Percentiles rank a stretch among this genome's conserved stretches.
These are phyloP conservation scores for Rhododendron henanense DNA, from an alignment of 148 eudicot genomes.

Conservation along the genomic window DNA sequence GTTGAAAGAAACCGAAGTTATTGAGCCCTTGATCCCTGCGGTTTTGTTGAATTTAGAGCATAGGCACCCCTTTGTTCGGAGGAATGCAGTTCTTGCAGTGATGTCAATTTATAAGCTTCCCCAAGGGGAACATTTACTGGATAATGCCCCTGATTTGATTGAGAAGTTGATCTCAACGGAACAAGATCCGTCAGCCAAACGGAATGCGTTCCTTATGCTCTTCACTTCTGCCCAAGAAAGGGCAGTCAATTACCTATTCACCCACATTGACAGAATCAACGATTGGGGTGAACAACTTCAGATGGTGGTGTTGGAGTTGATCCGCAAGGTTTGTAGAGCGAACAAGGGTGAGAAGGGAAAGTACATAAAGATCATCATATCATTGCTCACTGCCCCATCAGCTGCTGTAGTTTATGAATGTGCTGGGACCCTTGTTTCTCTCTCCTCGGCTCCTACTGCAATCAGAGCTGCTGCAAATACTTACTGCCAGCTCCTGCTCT, in stretches of 20 bases:
- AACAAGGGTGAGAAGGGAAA: slow-evolving; percentile 86
- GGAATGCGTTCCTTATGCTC: slow-evolving; percentile 90
- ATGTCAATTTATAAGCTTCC: slow-evolving; percentile 79
- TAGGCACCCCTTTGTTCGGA: slow-evolving; percentile 64
- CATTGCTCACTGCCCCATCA: slow-evolving; percentile 77
- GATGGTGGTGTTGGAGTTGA: slow-evolving; percentile 92
- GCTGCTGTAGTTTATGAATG: slow-evolving; percentile 86
- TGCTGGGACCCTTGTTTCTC: slow-evolving; percentile 84
- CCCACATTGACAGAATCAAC: slow-evolving; percentile 58
- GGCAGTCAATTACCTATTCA: slow-evolving; percentile 75
- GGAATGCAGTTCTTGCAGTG: slow-evolving; percentile 71
- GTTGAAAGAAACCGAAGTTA: slow-evolving; percentile 62
- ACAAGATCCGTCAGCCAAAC: slow-evolving; percentile 78
- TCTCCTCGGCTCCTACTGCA: slow-evolving; percentile 92
- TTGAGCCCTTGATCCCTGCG: slow-evolving; percentile 71
- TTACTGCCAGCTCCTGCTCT: slow-evolving; percentile 79
- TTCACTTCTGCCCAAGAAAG: slow-evolving; percentile 82
- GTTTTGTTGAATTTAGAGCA: slow-evolving; percentile 64
- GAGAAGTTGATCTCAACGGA: slow-evolving; percentile 67
- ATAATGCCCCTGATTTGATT: slow-evolving; percentile 64
- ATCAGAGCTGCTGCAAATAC: slow-evolving; percentile 90
- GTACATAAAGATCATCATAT: slow-evolving; percentile 81
- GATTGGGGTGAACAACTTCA: slow-evolving; percentile 90
- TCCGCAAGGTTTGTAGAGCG: slow-evolving; percentile 76
- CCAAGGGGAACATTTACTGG: slow-evolving; percentile 69